Evolutionary conservation across 371 early-diverging fungal genomes (phyloP), one percentile per base, ranked within the genome.

Genomic region (Mortierella polycephala): DNA sequence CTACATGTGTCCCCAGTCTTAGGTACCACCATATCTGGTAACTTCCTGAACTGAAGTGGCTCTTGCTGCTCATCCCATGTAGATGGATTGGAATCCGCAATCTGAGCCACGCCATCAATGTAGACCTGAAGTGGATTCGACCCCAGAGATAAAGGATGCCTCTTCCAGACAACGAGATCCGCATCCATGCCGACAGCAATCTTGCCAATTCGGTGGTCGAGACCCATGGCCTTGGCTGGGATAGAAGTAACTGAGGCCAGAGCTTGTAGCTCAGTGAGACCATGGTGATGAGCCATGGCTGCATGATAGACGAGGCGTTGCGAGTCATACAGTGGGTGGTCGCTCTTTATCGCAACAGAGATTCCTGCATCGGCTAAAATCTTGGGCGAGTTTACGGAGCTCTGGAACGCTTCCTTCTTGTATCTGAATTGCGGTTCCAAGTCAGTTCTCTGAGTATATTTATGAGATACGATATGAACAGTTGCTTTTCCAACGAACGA

Each of bases 261-360:
- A 0, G 92, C 90, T 13, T 84, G 74, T 23, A 87, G 84, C 57
- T 88, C 88, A 57, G 86, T 75, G 39, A 93, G 83, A 2, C 94
- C 94, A 73, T 91, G 93, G 72, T 93, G 90, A 58, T 85, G 89
- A 2, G 91, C 91, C 67, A 92, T 90, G 23, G 90, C 89, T 9
- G 94, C 92, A 71, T 95, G 91, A 73, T 85, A 90, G 37, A 90
- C 69, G 9, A 95, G 81, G 75, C 89, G 83, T 74, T 92, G 87
- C 82, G 92, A 82, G 81, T 93, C 90, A 61, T 87, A 67, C 6
- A 93, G 89, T 1, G 94, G 93, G 68, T 95, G 94, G 71, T 95
- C 94, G 39, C 88, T 87, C 83, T 94, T 94, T 63, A 90, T 88
- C 2, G 92, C 91, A 16, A 95, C 91, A 8, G 89, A 84, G 56